Evolutionary conservation across 1,284 basidiomycete genomes (phyloP).

Genomic region (Anthracocystis walkeri): DNA sequence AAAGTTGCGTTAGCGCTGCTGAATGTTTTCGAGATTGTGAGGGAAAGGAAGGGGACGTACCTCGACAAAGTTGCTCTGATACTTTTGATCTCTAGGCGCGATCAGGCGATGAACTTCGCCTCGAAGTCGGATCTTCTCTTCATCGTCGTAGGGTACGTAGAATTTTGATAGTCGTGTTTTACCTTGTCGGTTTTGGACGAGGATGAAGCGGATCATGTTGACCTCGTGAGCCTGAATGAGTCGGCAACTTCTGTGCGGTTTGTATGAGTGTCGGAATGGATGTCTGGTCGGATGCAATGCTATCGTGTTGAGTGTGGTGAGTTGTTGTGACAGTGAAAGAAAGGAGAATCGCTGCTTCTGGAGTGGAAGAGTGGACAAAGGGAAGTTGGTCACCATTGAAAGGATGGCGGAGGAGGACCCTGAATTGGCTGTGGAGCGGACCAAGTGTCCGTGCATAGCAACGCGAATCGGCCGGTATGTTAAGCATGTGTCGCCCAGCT

Average conservation of each 20-base stretch:
- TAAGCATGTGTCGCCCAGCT: not conserved
- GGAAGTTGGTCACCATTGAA: not conserved
- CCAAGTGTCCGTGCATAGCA: slow-evolving; percentile 1
- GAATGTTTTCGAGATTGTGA: no score
- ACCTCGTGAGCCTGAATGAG: not conserved
- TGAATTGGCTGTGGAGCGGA: slow-evolving; percentile 1
- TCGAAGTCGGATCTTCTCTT: slow-evolving; percentile 82
- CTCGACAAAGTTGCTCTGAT: slow-evolving; percentile 99
- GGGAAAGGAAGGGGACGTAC: slow-evolving; percentile 74
- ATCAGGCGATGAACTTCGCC: slow-evolving; percentile 96
- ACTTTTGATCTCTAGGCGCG: slow-evolving; percentile 97
- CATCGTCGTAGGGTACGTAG: slow-evolving; percentile 79
- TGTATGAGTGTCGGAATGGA: not conserved
- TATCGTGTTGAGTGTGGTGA: not conserved
- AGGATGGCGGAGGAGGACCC: slow-evolving; percentile 8
- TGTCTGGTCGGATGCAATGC: not conserved
- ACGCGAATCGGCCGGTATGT: slow-evolving; percentile 13
- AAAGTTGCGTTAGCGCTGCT: no score
- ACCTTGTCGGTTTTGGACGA: slow-evolving; percentile 95
- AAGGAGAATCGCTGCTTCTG: not conserved
- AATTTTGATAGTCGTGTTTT: slow-evolving; percentile 97
- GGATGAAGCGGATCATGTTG: slow-evolving; percentile 90
- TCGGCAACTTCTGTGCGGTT: not conserved
- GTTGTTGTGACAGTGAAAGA: not conserved
- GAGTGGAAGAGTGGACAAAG: slow-evolving; percentile 6